phyloP scores from a whole-genome alignment of 495 filamentous ascomycete species.

The Ramalina intermedia region DNA sequence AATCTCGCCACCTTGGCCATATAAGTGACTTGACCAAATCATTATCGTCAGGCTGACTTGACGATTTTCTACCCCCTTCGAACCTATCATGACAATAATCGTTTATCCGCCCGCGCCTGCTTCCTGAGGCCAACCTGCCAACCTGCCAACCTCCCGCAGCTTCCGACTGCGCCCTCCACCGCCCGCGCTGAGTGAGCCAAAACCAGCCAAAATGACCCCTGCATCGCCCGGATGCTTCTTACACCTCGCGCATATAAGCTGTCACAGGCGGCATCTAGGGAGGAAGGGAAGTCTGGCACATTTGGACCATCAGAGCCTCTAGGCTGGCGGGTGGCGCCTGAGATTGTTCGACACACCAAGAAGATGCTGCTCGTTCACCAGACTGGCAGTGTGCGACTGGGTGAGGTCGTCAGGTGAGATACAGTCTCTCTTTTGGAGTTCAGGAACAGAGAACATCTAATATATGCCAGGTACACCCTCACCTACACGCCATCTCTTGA shows the following conservation, averaged over 20 bases:
- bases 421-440: not conserved
- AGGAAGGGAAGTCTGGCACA: constrained; percentile 15
- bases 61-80: too few relatives aligned
- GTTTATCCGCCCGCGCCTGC: not conserved
- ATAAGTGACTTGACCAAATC: not conserved
- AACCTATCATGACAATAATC: not conserved
- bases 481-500: constrained; percentile 86
- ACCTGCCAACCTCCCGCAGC: not conserved
- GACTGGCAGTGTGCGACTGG: constrained; percentile 76
- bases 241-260: constrained; percentile 34
- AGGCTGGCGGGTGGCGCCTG: constrained; percentile 26
- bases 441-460: not conserved
- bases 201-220: not conserved
- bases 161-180: not conserved
- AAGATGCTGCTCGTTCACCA: constrained; percentile 85
- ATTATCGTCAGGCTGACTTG: not conserved
- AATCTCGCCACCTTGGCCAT: not conserved
- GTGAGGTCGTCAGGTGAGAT: constrained; percentile 63
- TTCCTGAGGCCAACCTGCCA: not conserved
- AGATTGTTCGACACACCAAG: constrained; percentile 12
- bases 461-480: constrained; percentile 58
- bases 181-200: not conserved
- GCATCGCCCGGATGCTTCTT: constrained; percentile 28
- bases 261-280: constrained; percentile 28
- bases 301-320: constrained; percentile 18